Conservation (phyloP, 768 basidiomycete genomes). For the Boletus vermiculosoides region DNA sequence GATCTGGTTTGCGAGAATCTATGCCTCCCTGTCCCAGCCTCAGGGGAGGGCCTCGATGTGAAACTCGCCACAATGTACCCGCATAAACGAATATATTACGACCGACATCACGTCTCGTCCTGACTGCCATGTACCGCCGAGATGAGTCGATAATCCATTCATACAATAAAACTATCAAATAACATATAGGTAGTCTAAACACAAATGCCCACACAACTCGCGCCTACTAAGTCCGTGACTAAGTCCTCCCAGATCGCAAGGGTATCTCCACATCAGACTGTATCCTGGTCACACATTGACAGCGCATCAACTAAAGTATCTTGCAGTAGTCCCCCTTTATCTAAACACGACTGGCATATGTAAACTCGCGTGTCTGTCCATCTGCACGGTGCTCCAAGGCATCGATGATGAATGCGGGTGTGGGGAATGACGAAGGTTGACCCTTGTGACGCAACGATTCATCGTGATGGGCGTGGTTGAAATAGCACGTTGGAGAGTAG, state of each 20-base stretch:
- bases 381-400: not conserved
- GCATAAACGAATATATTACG: no score
- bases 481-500: slow-evolving; percentile 1
- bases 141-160: not conserved
- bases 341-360: not conserved
- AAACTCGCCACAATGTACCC: no score
- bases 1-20: not conserved
- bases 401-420: not conserved
- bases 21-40: not conserved
- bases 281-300: not conserved
- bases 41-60: no score
- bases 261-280: not conserved
- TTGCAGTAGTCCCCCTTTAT: not conserved
- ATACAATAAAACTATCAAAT: not conserved
- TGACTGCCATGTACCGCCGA: not conserved
- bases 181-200: not conserved
- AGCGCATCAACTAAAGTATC: not conserved
- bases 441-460: not conserved
- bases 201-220: not conserved
- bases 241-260: not conserved
- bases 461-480: not conserved
- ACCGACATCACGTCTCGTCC: not conserved
- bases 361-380: not conserved
- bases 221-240: not conserved
- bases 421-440: not conserved